Evolutionary conservation across 2,329 filamentous ascomycete genomes (phyloP), one percentile per base, ranked within the genome.

Genomic region (Pseudocercospora fijiensis): DNA sequence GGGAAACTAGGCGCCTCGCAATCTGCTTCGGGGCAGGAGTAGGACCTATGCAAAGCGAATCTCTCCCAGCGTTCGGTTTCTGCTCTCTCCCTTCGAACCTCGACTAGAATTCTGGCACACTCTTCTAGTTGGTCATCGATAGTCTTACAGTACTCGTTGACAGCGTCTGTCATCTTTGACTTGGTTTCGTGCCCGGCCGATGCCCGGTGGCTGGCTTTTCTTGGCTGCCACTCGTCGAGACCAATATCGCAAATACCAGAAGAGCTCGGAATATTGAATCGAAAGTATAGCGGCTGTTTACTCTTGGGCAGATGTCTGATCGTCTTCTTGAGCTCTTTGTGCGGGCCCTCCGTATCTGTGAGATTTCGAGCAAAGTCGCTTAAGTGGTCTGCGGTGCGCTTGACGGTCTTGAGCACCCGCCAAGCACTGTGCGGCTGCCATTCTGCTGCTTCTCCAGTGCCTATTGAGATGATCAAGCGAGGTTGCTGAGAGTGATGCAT

Each of bases 391-490:
- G 56, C 56, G 1, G 1, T 43, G 41, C n/a, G 33, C 20, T 43
- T 18, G 4, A 43, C n/a, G 28, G 37, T 16, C 33, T 45, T 22
- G 2, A 24, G 8, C 27, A 18, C 52, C 49, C 30, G 43, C 18
- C 24, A 43, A 16, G 33, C 33, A n/a, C 33, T 37, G 13, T 37
- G 33, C 11, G 33, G 33, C 4, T 37, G 33, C 33, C 33, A 37
- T n/a, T 20, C n/a, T 57, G 57, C 16, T 22, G 18, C 28, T 43
- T 43, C 24, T 28, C 68, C 67, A 1, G 67, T 69, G 26, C 68
- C 68, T 22, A 70, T 63, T 11, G 63, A 66, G 5, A 69, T 51
- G 3, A 70, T 45, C 8, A 70, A 30, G 2, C 8, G 16, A 10
- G 68, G 68, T 16, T 53, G 56, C n/a, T 64, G 52, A 18, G 51